Conservation (phyloP, 176 grass and related monocot genomes). For the Olyra latifolia region DNA sequence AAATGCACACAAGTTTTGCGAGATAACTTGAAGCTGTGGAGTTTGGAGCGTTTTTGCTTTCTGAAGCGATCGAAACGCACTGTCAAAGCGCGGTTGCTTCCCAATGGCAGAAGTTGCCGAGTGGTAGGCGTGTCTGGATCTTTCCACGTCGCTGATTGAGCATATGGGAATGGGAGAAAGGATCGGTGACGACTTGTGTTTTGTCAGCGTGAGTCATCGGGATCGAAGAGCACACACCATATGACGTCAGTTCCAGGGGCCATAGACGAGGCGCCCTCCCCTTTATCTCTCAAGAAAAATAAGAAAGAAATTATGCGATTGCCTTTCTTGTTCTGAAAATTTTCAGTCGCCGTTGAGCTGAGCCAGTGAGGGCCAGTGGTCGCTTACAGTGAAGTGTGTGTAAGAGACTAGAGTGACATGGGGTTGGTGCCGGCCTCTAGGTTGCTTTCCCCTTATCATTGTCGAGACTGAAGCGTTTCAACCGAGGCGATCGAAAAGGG, state of each 20-base stretch:
- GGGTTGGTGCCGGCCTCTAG: background rate
- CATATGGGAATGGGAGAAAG: conserved; percentile 5
- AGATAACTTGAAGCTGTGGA: background rate
- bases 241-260: conserved; percentile 23
- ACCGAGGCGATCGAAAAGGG: background rate
- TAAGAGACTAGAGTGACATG: background rate
- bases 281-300: background rate
- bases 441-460: conserved; percentile 26
- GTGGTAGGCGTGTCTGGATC: background rate
- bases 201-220: conserved; percentile 20
- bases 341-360: conserved; percentile 8
- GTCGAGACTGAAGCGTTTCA: background rate
- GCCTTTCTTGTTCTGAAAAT: conserved; percentile 29
- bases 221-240: background rate
- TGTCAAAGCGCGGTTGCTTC: background rate
- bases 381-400: background rate
- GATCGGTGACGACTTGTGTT: conserved; percentile 13
- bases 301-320: too few relatives aligned
- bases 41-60: background rate
- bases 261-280: background rate
- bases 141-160: background rate
- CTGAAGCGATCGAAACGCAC: background rate
- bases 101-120: background rate
- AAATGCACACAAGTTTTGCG: background rate
- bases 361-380: background rate